Base-by-base conservation (phyloP, 352 stramenopile genomes). In the Elongisporangium undulatum region DNA sequence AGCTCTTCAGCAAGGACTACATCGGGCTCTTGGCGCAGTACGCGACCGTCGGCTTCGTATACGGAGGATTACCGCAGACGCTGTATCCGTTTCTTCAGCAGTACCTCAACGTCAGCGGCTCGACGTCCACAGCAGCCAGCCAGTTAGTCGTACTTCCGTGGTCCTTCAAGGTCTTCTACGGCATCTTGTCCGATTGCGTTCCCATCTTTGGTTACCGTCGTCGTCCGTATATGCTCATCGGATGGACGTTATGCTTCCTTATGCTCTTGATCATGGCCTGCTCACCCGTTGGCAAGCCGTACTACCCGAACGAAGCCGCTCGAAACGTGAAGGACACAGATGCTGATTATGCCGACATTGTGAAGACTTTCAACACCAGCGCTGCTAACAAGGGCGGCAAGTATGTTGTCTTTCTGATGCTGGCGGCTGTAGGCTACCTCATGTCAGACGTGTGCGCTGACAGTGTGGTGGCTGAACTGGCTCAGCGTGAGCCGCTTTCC, bases 81-180 rank as follows among this genome's bases (percentile, higher is more conserved):
- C 66, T 70, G 29, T 79, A 76, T 57, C 73, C 64, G 17, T 71
- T 82, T 49, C 63, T 85, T 53, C 67, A 74, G 50, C 62, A 68
- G 58, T 82, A 82, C 53, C 57, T 82, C n/a, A 76, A 75, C 23
- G 57, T 70, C 24, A 68, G 63, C 19, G 72, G 72, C 22, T 64
- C 64, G 39, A 60, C 72, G 57, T 69, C 68, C 26, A 76, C 76
- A 9, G 71, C 74, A 10, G 67, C 68, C 3, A 66, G 61, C 1
- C 69, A 72, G 15, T 51, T 84, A 24, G 64, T 86, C 20, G 69
- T 64, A 39, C 70, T 86, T 41, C 66, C 74, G 16, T 77, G 72
- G 62, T 79, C 67, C 53, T 79, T 82, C 58, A 86, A 86, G 63
- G 68, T 86, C 23, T 85, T 86, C 29, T 78, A 80, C 51, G 76